A percentile compares a stretch with the other conserved stretches of the same genome.
These are phyloP conservation scores for Chlorociboria aeruginascens DNA, from an alignment of 495 filamentous ascomycete species.

Conservation along the genomic window DNA sequence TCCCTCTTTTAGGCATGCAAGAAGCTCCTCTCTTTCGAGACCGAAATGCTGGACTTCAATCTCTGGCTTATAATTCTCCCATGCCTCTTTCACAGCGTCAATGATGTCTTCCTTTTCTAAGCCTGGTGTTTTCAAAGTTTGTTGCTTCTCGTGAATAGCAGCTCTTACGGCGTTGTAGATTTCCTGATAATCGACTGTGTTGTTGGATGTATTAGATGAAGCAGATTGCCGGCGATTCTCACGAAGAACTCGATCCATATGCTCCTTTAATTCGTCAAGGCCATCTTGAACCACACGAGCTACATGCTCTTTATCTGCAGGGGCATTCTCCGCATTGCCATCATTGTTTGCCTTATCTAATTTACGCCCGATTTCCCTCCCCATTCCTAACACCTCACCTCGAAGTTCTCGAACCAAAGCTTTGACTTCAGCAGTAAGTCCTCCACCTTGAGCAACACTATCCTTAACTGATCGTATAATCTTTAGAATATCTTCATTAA, in stretches of 20 bases:
- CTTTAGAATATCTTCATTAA: constrained; percentile 61
- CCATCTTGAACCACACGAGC: constrained; percentile 66
- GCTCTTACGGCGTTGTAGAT: constrained; percentile 71
- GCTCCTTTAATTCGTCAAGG: constrained; percentile 64
- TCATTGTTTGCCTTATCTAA: constrained; percentile 47
- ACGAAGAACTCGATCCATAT: constrained; percentile 63
- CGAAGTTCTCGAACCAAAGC: constrained; percentile 77
- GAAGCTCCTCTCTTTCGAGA: constrained; percentile 75
- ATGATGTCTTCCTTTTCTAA: constrained; percentile 66
- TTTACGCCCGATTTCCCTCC: constrained; percentile 71
- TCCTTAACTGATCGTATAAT: constrained; percentile 76
- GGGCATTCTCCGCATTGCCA: constrained; percentile 33
- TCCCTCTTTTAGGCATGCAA: constrained; percentile 73
- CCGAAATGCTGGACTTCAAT: constrained; percentile 84
- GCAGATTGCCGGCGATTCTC: constrained; percentile 59
- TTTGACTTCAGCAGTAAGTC: constrained; percentile 83
- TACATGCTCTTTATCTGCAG: constrained; percentile 54
- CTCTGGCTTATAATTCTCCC: constrained; percentile 85
- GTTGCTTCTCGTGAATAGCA: constrained; percentile 61
- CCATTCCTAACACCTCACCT: constrained; percentile 90
- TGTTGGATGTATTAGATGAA: constrained; percentile 25
- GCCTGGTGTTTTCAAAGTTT: constrained; percentile 22
- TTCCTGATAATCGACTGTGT: constrained; percentile 54
- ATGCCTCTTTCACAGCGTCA: constrained; percentile 73
- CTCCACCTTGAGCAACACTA: constrained; percentile 72